Evolutionary conservation across 176 grass and related monocot genomes (phyloP), one percentile per base, ranked within the genome.

Genomic region (Microstegium vimineum): DNA sequence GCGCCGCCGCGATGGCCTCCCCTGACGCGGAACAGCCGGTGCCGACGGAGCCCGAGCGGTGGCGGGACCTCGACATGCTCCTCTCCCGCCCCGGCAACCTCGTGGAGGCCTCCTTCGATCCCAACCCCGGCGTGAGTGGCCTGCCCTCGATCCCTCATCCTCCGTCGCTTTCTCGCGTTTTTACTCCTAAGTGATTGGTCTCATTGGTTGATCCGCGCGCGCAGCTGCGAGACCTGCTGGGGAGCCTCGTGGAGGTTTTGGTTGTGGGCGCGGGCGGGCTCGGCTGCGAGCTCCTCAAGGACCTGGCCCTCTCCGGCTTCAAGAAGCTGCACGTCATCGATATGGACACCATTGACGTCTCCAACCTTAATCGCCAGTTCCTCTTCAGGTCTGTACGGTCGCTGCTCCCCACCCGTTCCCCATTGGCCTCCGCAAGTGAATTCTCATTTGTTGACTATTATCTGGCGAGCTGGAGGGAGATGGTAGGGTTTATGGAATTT

Each of bases 301-400:
- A 98, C 83, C 87, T 98, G 26, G 93, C 96, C 22, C 85, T 98
- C 33, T 98, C 93, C 23, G 96, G 96, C 13, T 98, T 98, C 82
- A 98, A 91, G 86, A 91, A 89, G 30, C 87, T 98, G 28, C 92
- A 98, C 67, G 96, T 98, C 69, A 98, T 98, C 40, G 96, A 98
- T 73, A 98, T 98, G 93, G 96, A 98, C 83, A 98, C 96, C 81
- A 98, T 98, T 57, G 96, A 98, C 69, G 89, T 98, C 12, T 98
- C 96, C 79, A 98, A 98, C 63, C 92, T 98, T 83, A 95, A 95
- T 72, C 90, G 96, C 52, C 93, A 98, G 93, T 98, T 98, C 87
- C 91, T 98, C 54, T 98, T 98, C 89, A 98, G 96, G 96, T 98
- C 9, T 60, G 42, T 26, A 22, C 1, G 40, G 20, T 6, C 76